A percentile compares a stretch with the other conserved stretches of the same genome.
phyloP scores from a whole-genome alignment of 2,329 filamentous ascomycete genomes.

The Kalaharituber pfeilii region DNA sequence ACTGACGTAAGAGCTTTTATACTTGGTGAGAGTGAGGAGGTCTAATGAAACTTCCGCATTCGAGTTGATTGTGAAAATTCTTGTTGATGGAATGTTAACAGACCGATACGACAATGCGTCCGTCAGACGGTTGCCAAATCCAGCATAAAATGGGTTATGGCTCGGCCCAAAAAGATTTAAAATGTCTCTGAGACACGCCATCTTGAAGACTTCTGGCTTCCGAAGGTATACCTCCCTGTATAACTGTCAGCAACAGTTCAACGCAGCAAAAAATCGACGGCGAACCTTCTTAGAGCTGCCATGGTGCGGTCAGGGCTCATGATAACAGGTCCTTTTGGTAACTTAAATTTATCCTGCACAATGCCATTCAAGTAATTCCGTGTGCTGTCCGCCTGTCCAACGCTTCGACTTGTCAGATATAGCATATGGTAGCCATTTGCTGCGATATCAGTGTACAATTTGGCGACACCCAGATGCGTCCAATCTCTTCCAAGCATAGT shows the following conservation, averaged over 20 bases:
- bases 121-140: slow-evolving; percentile 89
- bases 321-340: slow-evolving; percentile 85
- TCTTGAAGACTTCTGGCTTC: slow-evolving; percentile 98
- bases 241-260: not conserved
- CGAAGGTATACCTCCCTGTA: slow-evolving; percentile 74
- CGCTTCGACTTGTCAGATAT: slow-evolving; percentile 85
- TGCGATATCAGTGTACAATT: slow-evolving; percentile 88
- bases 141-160: slow-evolving; percentile 79
- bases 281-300: slow-evolving; percentile 52
- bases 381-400: slow-evolving; percentile 83
- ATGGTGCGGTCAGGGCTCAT: slow-evolving; percentile 90
- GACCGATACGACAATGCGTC: slow-evolving; percentile 92
- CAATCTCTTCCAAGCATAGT: slow-evolving; percentile 96
- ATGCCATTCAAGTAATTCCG: slow-evolving; percentile 80
- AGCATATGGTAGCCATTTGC: slow-evolving; percentile 97
- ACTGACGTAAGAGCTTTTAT: slow-evolving; percentile 90
- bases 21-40: slow-evolving; percentile 74
- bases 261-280: not conserved
- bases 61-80: slow-evolving; percentile 97
- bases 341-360: slow-evolving; percentile 64
- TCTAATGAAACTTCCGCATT: slow-evolving; percentile 91
- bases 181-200: slow-evolving; percentile 93
- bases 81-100: slow-evolving; percentile 81
- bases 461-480: slow-evolving; percentile 93
- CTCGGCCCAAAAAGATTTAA: slow-evolving; percentile 65